Evolutionary conservation across 768 basidiomycete species (phyloP), one percentile per base, ranked within the genome.

Genomic region (Gyrodon lividus): DNA sequence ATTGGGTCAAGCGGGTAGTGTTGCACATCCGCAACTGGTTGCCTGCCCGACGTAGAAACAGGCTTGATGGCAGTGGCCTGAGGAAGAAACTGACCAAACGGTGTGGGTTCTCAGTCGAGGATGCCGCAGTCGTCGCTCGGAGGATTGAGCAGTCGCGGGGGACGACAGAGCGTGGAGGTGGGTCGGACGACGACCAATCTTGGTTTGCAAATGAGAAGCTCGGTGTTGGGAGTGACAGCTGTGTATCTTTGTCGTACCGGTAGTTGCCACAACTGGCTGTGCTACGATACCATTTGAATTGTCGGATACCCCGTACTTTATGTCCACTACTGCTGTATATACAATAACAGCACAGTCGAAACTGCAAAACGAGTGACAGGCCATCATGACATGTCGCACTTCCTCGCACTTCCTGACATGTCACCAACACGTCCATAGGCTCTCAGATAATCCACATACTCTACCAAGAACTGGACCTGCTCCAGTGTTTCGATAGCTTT

Each of bases 401-500:
- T 23, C 8, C 24, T 23, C 45, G 5, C 26, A 28, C 20, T 37
- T 26, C 17, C 17, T 28, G 22, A 35, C 34, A 26, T 19, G 3
- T 34, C 33, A 14, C 22, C 28, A 4, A 20, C 12, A 30, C 20
- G 43, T 37, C 55, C 57, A 38, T 52, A 50, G 10, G 54, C 52
- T 46, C 74, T 65, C 51, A 90, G 63, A 69, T 78, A 83, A 34
- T 85, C 80, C 4, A 91, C 81, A 66, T 82, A 94, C 26, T 90
- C 86, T 0, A 86, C 81, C 43, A 94, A 69, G 62, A 94, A 93
- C 57, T 77, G 72, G 14, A 96, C 96, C 69, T 98, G 95, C 65
- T 97, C 92, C 64, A 89, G 86, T 3, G 92, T 96, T 67, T 98
- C 96, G 35, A 98, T 81, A 2, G 94, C 93, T 66, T 98, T 98